Base-by-base conservation (phyloP, 2,329 filamentous ascomycete genomes). In the Akanthomyces uredinophilus region DNA sequence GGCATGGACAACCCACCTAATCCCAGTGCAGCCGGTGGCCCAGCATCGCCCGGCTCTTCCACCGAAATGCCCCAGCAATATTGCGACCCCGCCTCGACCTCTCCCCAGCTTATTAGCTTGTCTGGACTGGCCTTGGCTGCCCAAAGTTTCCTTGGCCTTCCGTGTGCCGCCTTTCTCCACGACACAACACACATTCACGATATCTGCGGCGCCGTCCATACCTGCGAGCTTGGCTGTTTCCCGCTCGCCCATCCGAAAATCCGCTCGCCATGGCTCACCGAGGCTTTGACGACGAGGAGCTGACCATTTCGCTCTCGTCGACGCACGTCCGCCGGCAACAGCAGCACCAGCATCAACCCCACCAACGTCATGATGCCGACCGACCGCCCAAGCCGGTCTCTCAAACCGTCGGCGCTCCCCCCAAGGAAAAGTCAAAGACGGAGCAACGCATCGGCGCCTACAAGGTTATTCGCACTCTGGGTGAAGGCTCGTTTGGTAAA, bases 401-500 rank as follows among this genome's bases (percentile, higher is more conserved):
- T 52, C 64, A 70, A 58, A 66, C 65, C 37, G 65, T 68, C 63
- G 71, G 70, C 66, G 60, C 62, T 70, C 71, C 67, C 72, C 68
- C 69, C 11, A 65, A 64, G 64, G 73, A 83, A 63, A 81, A 78
- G 72, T 73, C 75, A 78, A 87, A 84, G 78, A 85, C 87, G 66
- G 91, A 90, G 78, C 90, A 94, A 79, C 87, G 94, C 67, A 87
- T 98, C 71, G 92, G 92, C 67, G 91, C 93, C 76, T 99, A 99
- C 80, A 90, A 90, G 70, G 88, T 97, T 62, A 83, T 96, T 68
- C 89, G 88, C 74, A 97, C 94, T 18, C 83, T 99, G 16, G 95
- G 95, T 62, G 95, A 99, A 78, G 95, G 95, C 52, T 97, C 93
- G 3, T 99, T 99, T 74, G 95, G 95, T 70, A 99, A 99, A 79